Conservation (phyloP, 2,329 filamentous ascomycete species). For the Trichoderma citrinoviride region DNA sequence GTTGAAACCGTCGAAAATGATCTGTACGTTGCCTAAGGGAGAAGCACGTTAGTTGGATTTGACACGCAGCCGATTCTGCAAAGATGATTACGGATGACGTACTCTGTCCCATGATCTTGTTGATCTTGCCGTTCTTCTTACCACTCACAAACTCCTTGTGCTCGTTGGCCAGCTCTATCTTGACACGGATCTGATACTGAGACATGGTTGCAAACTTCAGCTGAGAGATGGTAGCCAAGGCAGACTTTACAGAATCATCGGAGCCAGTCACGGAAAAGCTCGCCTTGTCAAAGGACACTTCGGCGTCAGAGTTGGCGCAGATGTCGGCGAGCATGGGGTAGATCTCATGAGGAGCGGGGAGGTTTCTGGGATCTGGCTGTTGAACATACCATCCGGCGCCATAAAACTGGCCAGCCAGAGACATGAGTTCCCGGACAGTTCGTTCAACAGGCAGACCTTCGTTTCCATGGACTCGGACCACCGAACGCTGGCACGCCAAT, state of each 20-base stretch:
- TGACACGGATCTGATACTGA: slow-evolving; percentile 91
- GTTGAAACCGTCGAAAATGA: slow-evolving; percentile 98
- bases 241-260: slow-evolving; percentile 92
- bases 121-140: slow-evolving; percentile 99
- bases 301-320: slow-evolving; percentile 92
- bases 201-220: slow-evolving; percentile 84
- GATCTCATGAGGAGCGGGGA: slow-evolving; percentile 69
- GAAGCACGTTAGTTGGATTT: neutral
- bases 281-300: slow-evolving; percentile 90
- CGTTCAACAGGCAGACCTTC: slow-evolving; percentile 94
- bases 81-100: slow-evolving; percentile 6
- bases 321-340: slow-evolving; percentile 92
- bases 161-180: slow-evolving; percentile 97
- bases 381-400: slow-evolving; percentile 95
- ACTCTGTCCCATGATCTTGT: slow-evolving; percentile 99
- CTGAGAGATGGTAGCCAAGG: slow-evolving; percentile 90
- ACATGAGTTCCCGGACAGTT: slow-evolving; percentile 94
- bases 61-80: neutral
- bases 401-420: slow-evolving; percentile 93
- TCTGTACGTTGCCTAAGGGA: slow-evolving; percentile 80
- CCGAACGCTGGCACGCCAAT: slow-evolving; percentile 77
- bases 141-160: slow-evolving; percentile 99
- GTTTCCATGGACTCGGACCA: slow-evolving; percentile 86
- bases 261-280: slow-evolving; percentile 93
- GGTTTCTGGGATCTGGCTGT: slow-evolving; percentile 63